Percentiles rank a stretch among this genome's conserved stretches.
phyloP scores from a whole-genome alignment of 257 asterid species.

The Ballota nigra region DNA sequence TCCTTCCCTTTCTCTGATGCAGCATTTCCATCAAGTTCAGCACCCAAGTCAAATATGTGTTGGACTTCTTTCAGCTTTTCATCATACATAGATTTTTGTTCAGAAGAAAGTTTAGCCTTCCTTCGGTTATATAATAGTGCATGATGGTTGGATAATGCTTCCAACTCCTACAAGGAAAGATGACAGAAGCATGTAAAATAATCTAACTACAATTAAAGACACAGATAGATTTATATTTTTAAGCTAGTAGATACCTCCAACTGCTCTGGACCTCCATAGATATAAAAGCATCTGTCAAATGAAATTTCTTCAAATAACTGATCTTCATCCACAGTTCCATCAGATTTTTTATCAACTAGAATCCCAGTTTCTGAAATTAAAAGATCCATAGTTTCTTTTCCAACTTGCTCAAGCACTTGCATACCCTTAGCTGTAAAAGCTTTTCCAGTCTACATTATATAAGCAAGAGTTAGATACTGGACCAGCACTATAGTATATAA shows the following conservation, averaged over 20 bases:
- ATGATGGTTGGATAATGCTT: conserved; percentile 89
- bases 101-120: conserved; percentile 81
- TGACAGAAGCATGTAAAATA: conserved; percentile 21
- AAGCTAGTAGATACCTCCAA: conserved; percentile 65
- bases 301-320: conserved; percentile 78
- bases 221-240: neutral
- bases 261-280: conserved; percentile 98
- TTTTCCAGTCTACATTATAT: conserved; percentile 67
- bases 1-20: conserved; percentile 76
- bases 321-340: conserved; percentile 58
- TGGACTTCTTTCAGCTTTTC: conserved; percentile 89
- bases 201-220: conserved; percentile 10
- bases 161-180: conserved; percentile 68
- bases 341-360: conserved; percentile 48
- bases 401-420: conserved; percentile 92
- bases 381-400: conserved; percentile 96
- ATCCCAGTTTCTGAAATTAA: conserved; percentile 86
- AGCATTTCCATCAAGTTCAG: conserved; percentile 59
- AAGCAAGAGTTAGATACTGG: conserved; percentile 22
- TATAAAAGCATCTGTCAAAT: conserved; percentile 95
- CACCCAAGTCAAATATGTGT: conserved; percentile 63
- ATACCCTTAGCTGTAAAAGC: conserved; percentile 85
- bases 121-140: conserved; percentile 75
- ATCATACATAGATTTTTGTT: conserved; percentile 68
- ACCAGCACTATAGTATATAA: conserved; percentile 4